Conservation (phyloP, 306 rosid genomes). For the Dryas alaskensis region DNA sequence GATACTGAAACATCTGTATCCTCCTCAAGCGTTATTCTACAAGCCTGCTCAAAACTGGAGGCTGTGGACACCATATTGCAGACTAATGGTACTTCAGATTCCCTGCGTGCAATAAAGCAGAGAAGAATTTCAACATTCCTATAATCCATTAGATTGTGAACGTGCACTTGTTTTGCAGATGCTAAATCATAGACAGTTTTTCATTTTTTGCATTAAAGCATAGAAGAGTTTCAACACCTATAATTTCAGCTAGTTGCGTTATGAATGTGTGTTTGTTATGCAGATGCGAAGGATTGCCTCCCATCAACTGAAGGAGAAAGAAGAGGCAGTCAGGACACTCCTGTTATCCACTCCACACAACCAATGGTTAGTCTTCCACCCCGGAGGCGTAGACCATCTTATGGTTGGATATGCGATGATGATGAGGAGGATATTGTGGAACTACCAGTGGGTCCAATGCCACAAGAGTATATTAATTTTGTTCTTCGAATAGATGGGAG, state of each 20-base stretch:
- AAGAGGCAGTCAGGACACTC: constrained; percentile 6
- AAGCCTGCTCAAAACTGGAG: constrained; percentile 27
- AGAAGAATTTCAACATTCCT: neutral
- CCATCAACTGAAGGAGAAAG: constrained; percentile 5
- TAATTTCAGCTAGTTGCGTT: too few relatives aligned
- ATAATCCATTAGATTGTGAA: neutral
- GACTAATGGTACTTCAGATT: constrained; percentile 15
- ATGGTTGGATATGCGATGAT: constrained; percentile 47
- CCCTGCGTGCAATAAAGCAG: constrained; percentile 6
- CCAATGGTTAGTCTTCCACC: neutral
- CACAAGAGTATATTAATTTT: constrained; percentile 27
- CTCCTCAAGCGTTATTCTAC: constrained; percentile 27
- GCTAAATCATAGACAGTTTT: neutral
- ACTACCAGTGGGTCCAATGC: constrained; percentile 27
- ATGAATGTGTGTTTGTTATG: constrained; percentile 5
- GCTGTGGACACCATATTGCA: neutral
- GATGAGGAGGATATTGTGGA: constrained; percentile 24
- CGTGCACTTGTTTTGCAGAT: neutral
- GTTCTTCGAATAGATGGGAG: constrained; percentile 2
- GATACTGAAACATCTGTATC: constrained; percentile 20
- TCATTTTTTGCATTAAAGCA: too few relatives aligned
- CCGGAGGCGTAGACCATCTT: constrained; percentile 32
- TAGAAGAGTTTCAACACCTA: too few relatives aligned
- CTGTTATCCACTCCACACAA: constrained; percentile 19
- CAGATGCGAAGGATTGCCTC: constrained; percentile 24